Evolutionary conservation across 257 asterid species (phyloP), one percentile per base, ranked within the genome.

Genomic region (Solanum peruvianum): DNA sequence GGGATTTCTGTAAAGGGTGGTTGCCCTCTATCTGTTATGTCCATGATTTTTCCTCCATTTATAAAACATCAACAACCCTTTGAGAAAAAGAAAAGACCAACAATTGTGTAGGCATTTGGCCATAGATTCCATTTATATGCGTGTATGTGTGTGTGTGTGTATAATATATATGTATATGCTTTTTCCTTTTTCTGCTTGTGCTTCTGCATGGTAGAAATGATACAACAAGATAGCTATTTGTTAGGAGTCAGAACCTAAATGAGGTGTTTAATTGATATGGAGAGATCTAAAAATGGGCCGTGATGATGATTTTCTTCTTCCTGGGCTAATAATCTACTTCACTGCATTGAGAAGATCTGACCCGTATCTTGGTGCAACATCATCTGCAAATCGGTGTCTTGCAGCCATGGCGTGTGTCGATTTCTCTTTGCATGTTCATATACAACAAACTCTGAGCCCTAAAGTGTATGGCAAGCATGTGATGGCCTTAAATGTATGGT

Each of bases 341-440:
- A 72, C 84, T 39, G 88, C 56, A 60, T 25, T 49, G 83, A 56
- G 44, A 16, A 67, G 58, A 25, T 67, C 62, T 72, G 56, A 86
- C 86, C 84, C 71, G 87, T 87, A 87, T 87, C 89, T 87, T 89
- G 41, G 76, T 29, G 35, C 23, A 7, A 12, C 81, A 72, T 72
- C 47, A 37, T 72, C 25, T 37, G 81, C 81, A 72, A 71, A 16
- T 44, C 47, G 11, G 58, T 49, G 56, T 85, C 78, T 76, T 87
- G 91, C 80, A 87, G 90, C 87, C 88, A 85, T 89, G 91, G 90
- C 88, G 76, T 82, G 35, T 42, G 60, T 45, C 11, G 49, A 45
- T 44, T 56, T 81, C 60, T 71, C 45, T 45, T 87, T 60, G 83
- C 86, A 45, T 70, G 14, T 60, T 71, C 76, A 41, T 52, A 44